Evolutionary conservation across 805 yeast species (phyloP).

Genomic region (Nakazawaea molendinolei): DNA sequence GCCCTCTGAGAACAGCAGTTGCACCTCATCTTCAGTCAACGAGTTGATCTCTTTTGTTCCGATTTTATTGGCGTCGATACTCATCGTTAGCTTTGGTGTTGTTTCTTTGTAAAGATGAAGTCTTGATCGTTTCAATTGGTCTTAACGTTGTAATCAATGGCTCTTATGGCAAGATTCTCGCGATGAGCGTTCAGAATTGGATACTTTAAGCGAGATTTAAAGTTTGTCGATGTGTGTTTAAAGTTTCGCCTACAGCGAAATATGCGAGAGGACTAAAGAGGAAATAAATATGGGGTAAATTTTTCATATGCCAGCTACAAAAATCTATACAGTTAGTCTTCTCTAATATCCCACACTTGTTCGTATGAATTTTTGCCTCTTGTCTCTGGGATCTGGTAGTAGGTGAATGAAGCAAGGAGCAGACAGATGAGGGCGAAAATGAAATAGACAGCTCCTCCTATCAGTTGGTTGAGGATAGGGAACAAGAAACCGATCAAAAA

Average conservation of each 20-base stretch:
- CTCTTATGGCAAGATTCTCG: too few relatives aligned
- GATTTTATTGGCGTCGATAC: not conserved
- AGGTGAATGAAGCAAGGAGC: slow-evolving; percentile 40
- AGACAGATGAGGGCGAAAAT: slow-evolving; percentile 59
- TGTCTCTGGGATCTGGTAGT: slow-evolving; percentile 62
- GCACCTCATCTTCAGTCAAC: slow-evolving; percentile 4
- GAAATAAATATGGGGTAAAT: not conserved
- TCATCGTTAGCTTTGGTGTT: not conserved
- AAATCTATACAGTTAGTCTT: slow-evolving; percentile 2
- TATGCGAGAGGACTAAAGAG: too few relatives aligned
- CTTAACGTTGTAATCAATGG: too few relatives aligned
- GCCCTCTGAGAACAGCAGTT: not conserved
- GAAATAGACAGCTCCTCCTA: slow-evolving; percentile 78
- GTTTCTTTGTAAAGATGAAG: too few relatives aligned
- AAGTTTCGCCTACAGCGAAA: too few relatives aligned
- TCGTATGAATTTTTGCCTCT: slow-evolving; percentile 55
- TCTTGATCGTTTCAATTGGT: too few relatives aligned
- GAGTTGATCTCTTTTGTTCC: slow-evolving; percentile 7
- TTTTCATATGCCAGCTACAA: too few relatives aligned
- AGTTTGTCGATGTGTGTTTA: too few relatives aligned
- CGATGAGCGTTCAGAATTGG: too few relatives aligned
- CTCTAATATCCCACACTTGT: slow-evolving; percentile 51
- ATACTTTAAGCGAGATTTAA: too few relatives aligned
- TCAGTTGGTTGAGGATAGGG: slow-evolving; percentile 56
- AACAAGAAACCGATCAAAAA: slow-evolving; percentile 75